Evolutionary conservation across 306 rosid species (phyloP), one percentile per base, ranked within the genome.

Genomic region (Cicer bijugum): DNA sequence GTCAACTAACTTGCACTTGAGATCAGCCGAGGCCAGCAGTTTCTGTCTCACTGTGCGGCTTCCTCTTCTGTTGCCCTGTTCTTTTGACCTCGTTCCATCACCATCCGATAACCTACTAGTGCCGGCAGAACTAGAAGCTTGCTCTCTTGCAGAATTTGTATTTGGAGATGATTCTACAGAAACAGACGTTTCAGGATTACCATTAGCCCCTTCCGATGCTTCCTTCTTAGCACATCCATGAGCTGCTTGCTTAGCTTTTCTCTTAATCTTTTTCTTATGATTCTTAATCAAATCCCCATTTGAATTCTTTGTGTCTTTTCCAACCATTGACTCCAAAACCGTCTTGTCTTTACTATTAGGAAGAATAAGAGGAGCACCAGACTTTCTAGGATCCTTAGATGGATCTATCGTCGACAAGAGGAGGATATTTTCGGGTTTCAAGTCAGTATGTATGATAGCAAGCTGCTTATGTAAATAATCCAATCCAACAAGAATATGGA

Each of bases 171-270:
- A 83, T 66, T 85, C 95, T 8, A 72, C 84, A 23, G 83, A 83
- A 37, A 78, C 75, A 7, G 86, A 84, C 46, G 88, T 72, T 73
- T 82, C 89, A 44, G 76, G 69, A 74, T 82, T 89, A 50, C 80
- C 83, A 75, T 86, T 96, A 75, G 53, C 85, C 71, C 84, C 97
- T 45, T 38, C 83, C 46, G 71, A 80, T 71, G 79, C 86, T 56
- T 91, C 94, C 83, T 87, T 91, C 77, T 86, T 92, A 43, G 59
- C 86, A 77, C 88, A 93, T 6, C 87, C 96, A 47, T 86, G 90
- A 14, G 97, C 98, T 9, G 92, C 97, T 57, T 89, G 96, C 89
- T 91, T 91, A n/a, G 98, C 98, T 74, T 93, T 91, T 78, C 97
- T 83, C 77, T 85, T 77, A 81, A 93, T 93, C 64, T 86, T 91